phyloP scores from a whole-genome alignment of 768 basidiomycete species.

The Dentipellis fragilis region DNA sequence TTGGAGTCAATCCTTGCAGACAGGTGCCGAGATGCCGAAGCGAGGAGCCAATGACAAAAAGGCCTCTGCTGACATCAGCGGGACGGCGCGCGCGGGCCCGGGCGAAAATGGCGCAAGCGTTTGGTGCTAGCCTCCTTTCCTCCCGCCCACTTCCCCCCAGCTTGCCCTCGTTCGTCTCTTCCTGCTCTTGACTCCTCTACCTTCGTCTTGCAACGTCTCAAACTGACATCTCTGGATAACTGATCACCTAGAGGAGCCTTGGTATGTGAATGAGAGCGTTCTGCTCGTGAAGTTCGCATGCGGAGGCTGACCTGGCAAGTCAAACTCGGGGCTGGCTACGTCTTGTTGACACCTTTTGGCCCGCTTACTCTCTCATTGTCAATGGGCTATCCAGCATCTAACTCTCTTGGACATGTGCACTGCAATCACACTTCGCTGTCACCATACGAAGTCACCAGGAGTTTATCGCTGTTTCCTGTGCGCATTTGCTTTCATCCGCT shows the following conservation, averaged over 20 bases:
- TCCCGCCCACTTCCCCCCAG: background rate
- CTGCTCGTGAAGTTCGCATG: background rate
- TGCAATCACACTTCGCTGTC: background rate
- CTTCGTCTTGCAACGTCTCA: background rate
- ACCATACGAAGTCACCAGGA: background rate
- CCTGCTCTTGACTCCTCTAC: background rate
- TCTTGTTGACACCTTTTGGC: background rate
- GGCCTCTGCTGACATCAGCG: slow-evolving; percentile 1
- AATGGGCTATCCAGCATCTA: background rate
- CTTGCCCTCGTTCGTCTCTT: background rate
- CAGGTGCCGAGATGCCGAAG: background rate
- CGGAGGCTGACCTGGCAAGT: background rate
- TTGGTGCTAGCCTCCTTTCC: background rate
- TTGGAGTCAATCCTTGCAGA: background rate
- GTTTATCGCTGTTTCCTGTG: no score
- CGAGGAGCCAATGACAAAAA: slow-evolving; percentile 8
- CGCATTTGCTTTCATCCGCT: background rate
- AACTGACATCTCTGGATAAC: background rate
- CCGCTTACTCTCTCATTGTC: background rate
- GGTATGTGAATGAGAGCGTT: background rate
- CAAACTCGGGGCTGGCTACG: background rate
- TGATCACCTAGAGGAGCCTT: background rate
- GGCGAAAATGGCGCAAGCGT: slow-evolving; percentile 7
- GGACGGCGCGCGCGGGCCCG: background rate
- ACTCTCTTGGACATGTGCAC: background rate